These are phyloP conservation scores for Stentor roeselii DNA, from an alignment of 73 alveolate species.

Conservation along the genomic window DNA sequence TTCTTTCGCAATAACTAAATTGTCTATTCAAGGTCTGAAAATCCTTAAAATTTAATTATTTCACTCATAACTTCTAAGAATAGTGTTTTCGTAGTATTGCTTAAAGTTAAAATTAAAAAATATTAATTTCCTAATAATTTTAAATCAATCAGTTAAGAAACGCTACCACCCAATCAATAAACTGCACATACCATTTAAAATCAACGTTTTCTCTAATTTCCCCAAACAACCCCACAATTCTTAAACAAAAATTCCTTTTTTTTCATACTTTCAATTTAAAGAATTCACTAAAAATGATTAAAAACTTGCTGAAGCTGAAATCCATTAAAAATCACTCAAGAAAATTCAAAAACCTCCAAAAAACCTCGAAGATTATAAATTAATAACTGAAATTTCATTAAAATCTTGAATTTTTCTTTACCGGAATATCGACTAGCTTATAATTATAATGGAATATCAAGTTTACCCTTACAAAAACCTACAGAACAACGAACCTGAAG, in stretches of 20 bases:
- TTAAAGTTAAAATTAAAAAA: too few species aligned
- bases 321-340: not conserved
- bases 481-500: constrained; percentile 1
- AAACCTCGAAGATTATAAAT: not conserved
- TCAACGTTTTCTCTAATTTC: too few species aligned
- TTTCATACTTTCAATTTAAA: too few species aligned
- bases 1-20: not conserved
- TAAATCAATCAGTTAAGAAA: too few species aligned
- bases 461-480: not conserved
- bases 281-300: too few species aligned
- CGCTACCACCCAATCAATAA: too few species aligned
- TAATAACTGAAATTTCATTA: too few species aligned
- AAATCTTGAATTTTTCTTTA: not conserved
- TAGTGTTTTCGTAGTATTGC: not conserved
- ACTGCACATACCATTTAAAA: too few species aligned
- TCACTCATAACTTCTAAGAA: not conserved
- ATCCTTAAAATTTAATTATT: too few species aligned
- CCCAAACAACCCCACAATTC: too few species aligned
- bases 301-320: not conserved
- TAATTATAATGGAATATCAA: not conserved
- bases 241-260: too few species aligned
- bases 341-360: not conserved
- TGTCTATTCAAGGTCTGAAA: not conserved
- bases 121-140: too few species aligned
- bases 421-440: not conserved